phyloP scores from a whole-genome alignment of 352 stramenopile species.

The Pythium sukuiense region DNA sequence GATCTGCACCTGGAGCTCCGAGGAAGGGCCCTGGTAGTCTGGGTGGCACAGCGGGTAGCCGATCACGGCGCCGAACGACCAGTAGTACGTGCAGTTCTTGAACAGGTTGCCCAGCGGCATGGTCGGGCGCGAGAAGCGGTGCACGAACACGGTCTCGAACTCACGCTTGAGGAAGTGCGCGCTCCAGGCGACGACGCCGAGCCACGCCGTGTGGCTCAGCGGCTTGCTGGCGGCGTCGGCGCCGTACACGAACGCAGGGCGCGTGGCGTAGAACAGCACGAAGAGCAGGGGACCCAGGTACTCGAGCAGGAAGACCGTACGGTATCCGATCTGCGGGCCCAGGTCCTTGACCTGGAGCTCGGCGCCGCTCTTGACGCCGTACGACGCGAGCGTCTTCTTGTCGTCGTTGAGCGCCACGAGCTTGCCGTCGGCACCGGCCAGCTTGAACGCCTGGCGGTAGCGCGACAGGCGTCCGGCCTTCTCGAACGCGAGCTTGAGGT shows the following conservation, averaged over 20 bases:
- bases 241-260: conserved; percentile 76
- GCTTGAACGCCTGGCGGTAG: conserved; percentile 67
- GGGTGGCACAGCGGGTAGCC: conserved; percentile 85
- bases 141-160: conserved; percentile 88
- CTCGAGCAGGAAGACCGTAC: conserved; percentile 86
- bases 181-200: conserved; percentile 67
- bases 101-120: conserved; percentile 90
- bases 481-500: conserved; percentile 67
- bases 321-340: conserved; percentile 86
- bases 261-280: conserved; percentile 72
- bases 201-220: conserved; percentile 43
- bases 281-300: conserved; percentile 87
- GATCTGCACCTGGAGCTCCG: conserved; percentile 50
- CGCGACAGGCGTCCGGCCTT: conserved; percentile 45
- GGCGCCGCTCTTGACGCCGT: conserved; percentile 50
- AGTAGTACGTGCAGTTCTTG: conserved; percentile 92
- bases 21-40: conserved; percentile 53
- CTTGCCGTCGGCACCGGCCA: conserved; percentile 33
- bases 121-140: conserved; percentile 85
- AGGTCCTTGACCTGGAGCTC: conserved; percentile 80
- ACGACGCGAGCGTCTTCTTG: conserved; percentile 48
- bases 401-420: conserved; percentile 62
- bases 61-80: conserved; percentile 77
- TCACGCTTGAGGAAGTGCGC: conserved; percentile 88
- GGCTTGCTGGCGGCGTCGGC: conserved; percentile 35